A percentile compares a stretch with the other conserved stretches of the same genome.
Evolutionary conservation across 495 filamentous ascomycete genomes (phyloP).

Genomic region (Neurospora discreta): DNA sequence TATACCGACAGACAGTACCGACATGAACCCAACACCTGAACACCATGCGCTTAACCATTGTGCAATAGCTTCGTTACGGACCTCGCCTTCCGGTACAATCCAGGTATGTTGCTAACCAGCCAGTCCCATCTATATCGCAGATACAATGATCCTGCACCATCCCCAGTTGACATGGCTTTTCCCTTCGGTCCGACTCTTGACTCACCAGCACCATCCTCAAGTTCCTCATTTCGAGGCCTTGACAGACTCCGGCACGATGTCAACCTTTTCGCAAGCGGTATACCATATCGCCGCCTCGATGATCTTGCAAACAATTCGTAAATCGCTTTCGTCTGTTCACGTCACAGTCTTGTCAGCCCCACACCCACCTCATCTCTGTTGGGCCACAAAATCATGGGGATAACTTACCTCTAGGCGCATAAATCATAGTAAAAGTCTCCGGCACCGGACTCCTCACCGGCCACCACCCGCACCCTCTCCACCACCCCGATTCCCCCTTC

Average conservation of each 20-base stretch:
- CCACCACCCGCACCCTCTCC: neutral
- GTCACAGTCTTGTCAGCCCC: neutral
- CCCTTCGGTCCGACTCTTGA: neutral
- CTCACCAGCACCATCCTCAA: neutral
- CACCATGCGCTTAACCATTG: neutral
- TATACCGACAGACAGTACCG: neutral
- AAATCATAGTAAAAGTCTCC: conserved; percentile 66
- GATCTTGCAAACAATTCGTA: conserved; percentile 57
- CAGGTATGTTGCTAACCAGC: neutral
- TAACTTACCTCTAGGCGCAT: conserved; percentile 53
- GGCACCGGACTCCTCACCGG: conserved; percentile 47
- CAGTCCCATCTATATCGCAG: neutral
- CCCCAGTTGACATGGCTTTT: neutral
- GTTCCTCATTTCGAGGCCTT: neutral
- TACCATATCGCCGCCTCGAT: conserved; percentile 61
- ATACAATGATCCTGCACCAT: neutral
- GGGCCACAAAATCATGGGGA: too few species aligned
- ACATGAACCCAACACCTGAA: neutral
- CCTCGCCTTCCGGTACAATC: neutral
- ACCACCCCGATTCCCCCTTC: neutral
- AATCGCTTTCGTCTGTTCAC: conserved; percentile 44
- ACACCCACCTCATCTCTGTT: neutral
- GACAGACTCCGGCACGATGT: conserved; percentile 15
- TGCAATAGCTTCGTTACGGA: neutral
- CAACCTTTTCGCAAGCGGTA: conserved; percentile 29